Percentiles rank a stretch among this genome's conserved stretches.
These are phyloP conservation scores for Sungouiozyma intestinalis DNA, from an alignment of 805 yeast genomes.

Conservation along the genomic window DNA sequence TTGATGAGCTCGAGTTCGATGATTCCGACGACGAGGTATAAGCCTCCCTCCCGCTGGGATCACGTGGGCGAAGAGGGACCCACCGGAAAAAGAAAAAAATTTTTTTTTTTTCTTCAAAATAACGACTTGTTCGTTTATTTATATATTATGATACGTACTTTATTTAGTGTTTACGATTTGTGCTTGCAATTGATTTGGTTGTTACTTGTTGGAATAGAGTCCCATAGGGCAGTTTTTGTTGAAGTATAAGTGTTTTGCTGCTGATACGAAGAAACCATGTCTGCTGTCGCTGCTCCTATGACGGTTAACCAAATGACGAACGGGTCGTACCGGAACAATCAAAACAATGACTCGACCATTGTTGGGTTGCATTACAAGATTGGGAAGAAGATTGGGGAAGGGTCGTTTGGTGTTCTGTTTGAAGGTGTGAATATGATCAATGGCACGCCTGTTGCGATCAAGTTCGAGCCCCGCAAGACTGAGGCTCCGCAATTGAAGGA, in stretches of 20 bases:
- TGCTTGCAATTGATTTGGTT: too few relatives aligned
- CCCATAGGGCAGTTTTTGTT: too few relatives aligned
- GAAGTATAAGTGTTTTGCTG: too few relatives aligned
- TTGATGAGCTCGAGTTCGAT: constrained; percentile 23
- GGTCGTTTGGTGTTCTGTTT: constrained; percentile 94
- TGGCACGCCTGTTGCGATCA: constrained; percentile 83
- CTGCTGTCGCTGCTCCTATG: background rate
- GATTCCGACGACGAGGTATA: constrained; percentile 25
- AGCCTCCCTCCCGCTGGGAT: background rate
- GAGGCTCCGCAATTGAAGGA: constrained; percentile 97
- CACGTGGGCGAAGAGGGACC: background rate
- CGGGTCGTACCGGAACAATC: background rate
- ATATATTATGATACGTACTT: too few relatives aligned
- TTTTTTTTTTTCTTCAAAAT: background rate
- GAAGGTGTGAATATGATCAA: constrained; percentile 91
- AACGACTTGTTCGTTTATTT: background rate
- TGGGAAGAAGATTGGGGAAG: constrained; percentile 97
- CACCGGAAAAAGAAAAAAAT: background rate
- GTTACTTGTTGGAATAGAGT: too few relatives aligned
- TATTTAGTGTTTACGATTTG: too few relatives aligned
- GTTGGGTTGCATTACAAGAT: constrained; percentile 95
- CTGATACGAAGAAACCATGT: too few relatives aligned
- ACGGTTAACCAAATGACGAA: background rate
- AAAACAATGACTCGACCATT: constrained; percentile 15
- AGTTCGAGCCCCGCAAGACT: constrained; percentile 91